Conservation (phyloP, 1,139 yeast species). For the Hansenula lynferdii region DNA sequence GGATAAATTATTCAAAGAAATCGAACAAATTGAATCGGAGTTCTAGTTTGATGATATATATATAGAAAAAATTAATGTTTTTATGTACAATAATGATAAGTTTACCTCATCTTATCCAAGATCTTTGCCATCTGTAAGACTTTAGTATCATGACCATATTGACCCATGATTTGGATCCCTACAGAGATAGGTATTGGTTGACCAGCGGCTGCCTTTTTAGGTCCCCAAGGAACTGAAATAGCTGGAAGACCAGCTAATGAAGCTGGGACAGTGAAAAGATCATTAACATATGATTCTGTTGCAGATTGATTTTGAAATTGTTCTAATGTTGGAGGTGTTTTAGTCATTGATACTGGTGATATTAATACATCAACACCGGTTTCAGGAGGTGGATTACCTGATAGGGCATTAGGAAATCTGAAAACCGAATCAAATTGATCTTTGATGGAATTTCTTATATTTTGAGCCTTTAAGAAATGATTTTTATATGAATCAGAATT, state of each 20-base stretch:
- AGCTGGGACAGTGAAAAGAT: conserved; percentile 84
- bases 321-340: conserved; percentile 49
- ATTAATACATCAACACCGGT: conserved; percentile 65
- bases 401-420: conserved; percentile 41
- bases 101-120: conserved; percentile 5
- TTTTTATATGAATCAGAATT: conserved; percentile 70
- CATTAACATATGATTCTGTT: conserved; percentile 68
- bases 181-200: too few relatives aligned
- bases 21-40: conserved; percentile 10
- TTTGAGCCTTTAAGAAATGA: conserved; percentile 74
- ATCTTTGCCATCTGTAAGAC: conserved; percentile 38
- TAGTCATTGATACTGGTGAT: conserved; percentile 68
- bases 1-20: conserved; percentile 14
- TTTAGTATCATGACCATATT: conserved; percentile 71
- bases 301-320: conserved; percentile 42
- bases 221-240: conserved; percentile 59
- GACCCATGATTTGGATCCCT: conserved; percentile 80
- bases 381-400: conserved; percentile 13
- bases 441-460: conserved; percentile 54
- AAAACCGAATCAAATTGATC: conserved; percentile 66
- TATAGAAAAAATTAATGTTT: too few relatives aligned
- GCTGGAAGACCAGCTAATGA: conserved; percentile 92
- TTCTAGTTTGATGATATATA: too few relatives aligned
- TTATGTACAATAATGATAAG: not conserved
- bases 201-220: conserved; percentile 12